Conservation (phyloP, 2,329 filamentous ascomycete genomes). For the Coleophoma eucalyptorum region DNA sequence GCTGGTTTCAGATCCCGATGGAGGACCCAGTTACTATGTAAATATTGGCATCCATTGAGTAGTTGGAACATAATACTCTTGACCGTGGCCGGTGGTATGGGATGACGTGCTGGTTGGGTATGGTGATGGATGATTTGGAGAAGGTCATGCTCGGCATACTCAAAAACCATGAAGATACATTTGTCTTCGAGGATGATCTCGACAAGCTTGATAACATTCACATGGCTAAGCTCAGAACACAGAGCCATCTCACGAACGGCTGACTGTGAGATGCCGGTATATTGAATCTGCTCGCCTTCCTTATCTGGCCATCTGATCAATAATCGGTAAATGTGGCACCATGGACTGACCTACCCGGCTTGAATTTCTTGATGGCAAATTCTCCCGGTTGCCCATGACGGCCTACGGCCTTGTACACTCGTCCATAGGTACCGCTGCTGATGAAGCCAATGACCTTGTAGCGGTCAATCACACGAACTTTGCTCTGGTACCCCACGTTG, state of each 20-base stretch:
- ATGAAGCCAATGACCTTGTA: conserved; percentile 99
- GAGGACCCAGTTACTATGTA: conserved; percentile 95
- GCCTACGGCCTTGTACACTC: conserved; percentile 91
- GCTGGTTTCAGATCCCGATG: conserved; percentile 96
- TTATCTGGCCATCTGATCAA: conserved; percentile 56
- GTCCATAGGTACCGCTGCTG: conserved; percentile 94
- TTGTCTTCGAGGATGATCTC: conserved; percentile 98
- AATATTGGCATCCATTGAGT: conserved; percentile 88
- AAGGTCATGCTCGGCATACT: conserved; percentile 96
- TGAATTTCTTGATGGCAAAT: conserved; percentile 95
- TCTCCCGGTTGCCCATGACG: conserved; percentile 71
- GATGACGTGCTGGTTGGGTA: conserved; percentile 77
- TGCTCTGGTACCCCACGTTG: conserved; percentile 58
- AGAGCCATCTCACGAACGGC: conserved; percentile 97
- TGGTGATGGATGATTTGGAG: conserved; percentile 98
- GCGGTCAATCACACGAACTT: conserved; percentile 84
- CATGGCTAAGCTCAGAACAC: conserved; percentile 85
- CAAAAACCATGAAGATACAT: conserved; percentile 99
- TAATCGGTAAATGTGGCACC: not conserved
- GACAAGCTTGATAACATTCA: conserved; percentile 84
- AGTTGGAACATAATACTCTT: conserved; percentile 96
- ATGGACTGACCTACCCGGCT: conserved; percentile 21
- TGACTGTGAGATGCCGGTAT: conserved; percentile 96
- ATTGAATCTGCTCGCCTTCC: conserved; percentile 90
- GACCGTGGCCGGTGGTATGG: conserved; percentile 83